Conservation (phyloP, 768 basidiomycete genomes). For the Rhizopogon salebrosus region DNA sequence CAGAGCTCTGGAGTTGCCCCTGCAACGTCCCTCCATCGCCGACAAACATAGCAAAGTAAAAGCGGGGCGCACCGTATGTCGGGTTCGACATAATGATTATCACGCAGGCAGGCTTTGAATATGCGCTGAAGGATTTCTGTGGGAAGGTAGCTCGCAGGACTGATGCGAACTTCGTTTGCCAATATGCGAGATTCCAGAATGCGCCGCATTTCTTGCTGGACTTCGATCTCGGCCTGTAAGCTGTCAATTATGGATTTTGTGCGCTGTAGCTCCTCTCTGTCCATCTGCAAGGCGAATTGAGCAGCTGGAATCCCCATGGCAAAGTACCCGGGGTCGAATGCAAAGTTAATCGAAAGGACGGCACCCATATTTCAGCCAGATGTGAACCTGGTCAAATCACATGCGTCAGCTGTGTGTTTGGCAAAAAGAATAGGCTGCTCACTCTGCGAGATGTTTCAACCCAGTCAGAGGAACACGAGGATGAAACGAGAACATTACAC, state of each 20-base stretch:
- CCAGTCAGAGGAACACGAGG: no score
- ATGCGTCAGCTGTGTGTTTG: no score
- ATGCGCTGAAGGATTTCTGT: constrained; percentile 29
- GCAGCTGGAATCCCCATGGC: background rate
- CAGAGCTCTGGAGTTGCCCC: constrained; percentile 27
- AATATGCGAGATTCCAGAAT: constrained; percentile 13
- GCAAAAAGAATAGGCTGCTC: no score
- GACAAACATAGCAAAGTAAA: constrained; percentile 28
- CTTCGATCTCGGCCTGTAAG: background rate
- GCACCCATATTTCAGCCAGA: no score
- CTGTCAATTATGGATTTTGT: background rate
- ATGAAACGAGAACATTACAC: constrained; percentile 75
- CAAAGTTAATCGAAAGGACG: background rate
- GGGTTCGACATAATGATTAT: constrained; percentile 18
- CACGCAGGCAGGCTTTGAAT: constrained; percentile 21
- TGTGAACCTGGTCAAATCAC: no score
- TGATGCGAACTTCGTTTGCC: constrained; percentile 22
- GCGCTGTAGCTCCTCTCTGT: background rate
- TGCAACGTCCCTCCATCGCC: constrained; percentile 25
- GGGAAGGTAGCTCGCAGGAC: constrained; percentile 22
- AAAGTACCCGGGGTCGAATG: background rate
- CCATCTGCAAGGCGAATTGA: background rate
- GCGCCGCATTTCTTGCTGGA: constrained; percentile 15
- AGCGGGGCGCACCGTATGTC: constrained; percentile 20
- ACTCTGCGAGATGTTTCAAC: no score